Base-by-base conservation (phyloP, 2,329 filamentous ascomycete species). In the Neonectria magnoliae region DNA sequence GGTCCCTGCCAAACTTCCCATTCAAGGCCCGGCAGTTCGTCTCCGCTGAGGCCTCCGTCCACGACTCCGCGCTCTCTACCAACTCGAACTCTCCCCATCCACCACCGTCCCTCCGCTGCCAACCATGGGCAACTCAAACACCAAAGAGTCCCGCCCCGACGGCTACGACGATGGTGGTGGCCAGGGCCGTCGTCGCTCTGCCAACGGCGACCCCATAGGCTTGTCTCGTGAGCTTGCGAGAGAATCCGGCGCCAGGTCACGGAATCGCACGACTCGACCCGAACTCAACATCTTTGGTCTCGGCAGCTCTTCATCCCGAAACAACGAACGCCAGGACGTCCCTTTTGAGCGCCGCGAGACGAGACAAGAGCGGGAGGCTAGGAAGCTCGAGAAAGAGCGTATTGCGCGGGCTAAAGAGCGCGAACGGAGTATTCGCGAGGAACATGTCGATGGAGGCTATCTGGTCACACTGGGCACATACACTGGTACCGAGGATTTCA, bases 381-480 rank as follows among this genome's bases (percentile, higher is more conserved):
- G 95, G 67, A 92, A 91, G 67, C 81, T 93, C 60, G 95, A 98
- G 78, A 91, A 90, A 74, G 95, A 98, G 78, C 89, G 93, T 50
- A 83, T 87, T 16, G 85, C 88, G 41, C 86, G 96, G 62, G 81
- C 91, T 47, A 93, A 93, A 77, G 96, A 99, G 78, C 88, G 96
- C 52, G 94, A 97, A 78, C 87, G 92, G 69, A 99, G 96, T 76
- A 89, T 98, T 82, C 90, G 85, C 68, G 94, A 98, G 73, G 96
- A 99, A 77, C 89, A 94, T 77, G 92, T 98, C 3, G 96, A 99
- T 79, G 96, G 96, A 20, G 96, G 96, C 22, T 99, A 91, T 81
- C 82, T 99, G 52, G 96, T 99, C 33, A 99, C 96, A 0, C 88
- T 97, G 76, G 96, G 96, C 38, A 93, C 94, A 54, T 99, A 99